Base-by-base conservation (phyloP, 2,329 filamentous ascomycete species). In the Aspergillus luchuensis region DNA sequence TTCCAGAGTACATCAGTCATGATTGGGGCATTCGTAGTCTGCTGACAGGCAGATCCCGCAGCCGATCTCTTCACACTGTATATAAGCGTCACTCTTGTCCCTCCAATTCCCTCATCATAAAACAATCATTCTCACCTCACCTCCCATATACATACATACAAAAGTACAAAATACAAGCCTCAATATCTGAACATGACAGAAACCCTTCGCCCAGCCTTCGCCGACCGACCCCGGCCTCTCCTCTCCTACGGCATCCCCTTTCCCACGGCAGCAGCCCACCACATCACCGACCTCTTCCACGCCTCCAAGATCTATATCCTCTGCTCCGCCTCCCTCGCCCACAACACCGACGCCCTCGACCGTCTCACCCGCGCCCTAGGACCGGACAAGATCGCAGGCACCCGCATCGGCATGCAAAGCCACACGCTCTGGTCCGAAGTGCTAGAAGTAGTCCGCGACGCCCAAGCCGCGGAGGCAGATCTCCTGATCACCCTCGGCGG, bases 401-500 rank as follows among this genome's bases (percentile, higher is more conserved):
- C 77, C 6, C 74, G 79, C 2, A 71, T 81, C 33, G 84, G 85
- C 21, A 83, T 87, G 74, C 78, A 76, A 28, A 79, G 82, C 4
- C 84, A 87, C 66, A 85, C 83, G 2, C 76, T 81, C 4, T 85
- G 82, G 77, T 78, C 79, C 1, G 81, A 86, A 60, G 78, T 85
- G 6, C 65, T 86, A 0, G 76, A 82, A 47, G 76, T 84, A 25
- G 74, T 79, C 1, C 66, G 73, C 0, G 80, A 84, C 21, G 76
- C 77, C 1, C 67, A 73, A 5, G 62, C 66, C 0, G 67, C 66
- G 7, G 57, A 77, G 4, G 78, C 78, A 0, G 84, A 87, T 72
- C 76, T 82, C 43, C 67, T 87, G 5, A 69, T 87, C 10, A 86
- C 84, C 0, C 69, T 87, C 2, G 84, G 85, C 3, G 84, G 78